These are phyloP conservation scores for Salix udensis DNA, from an alignment of 345 rosid species.

Conservation along the genomic window DNA sequence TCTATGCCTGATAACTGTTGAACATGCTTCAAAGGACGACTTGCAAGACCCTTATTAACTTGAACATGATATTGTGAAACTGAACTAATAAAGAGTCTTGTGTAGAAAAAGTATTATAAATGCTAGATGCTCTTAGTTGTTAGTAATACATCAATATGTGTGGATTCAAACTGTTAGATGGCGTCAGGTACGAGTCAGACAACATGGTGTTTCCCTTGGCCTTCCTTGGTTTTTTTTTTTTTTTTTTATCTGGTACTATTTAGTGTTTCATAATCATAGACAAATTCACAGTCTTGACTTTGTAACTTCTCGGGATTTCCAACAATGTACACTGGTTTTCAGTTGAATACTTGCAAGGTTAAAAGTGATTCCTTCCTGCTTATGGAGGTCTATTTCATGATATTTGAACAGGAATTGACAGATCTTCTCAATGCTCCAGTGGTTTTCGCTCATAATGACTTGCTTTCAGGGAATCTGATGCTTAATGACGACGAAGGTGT, in stretches of 20 bases:
- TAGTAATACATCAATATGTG: background rate
- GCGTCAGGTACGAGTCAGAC: background rate
- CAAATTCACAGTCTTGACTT: background rate
- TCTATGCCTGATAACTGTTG: background rate
- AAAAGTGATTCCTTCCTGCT: constrained; percentile 12
- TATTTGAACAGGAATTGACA: constrained; percentile 77
- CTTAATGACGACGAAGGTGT: constrained; percentile 77
- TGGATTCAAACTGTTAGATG: background rate
- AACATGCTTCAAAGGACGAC: background rate
- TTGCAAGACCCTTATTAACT: background rate
- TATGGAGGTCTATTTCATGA: constrained; percentile 22
- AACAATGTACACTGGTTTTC: constrained; percentile 9
- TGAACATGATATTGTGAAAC: background rate
- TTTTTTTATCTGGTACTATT: background rate
- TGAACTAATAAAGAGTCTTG: background rate
- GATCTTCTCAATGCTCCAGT: constrained; percentile 66
- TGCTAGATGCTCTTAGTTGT: background rate
- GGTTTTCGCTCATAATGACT: constrained; percentile 91
- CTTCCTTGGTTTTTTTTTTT: background rate
- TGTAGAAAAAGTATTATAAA: background rate
- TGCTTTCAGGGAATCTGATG: constrained; percentile 94
- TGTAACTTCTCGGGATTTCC: background rate
- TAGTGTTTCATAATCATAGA: background rate
- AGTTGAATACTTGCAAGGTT: background rate
- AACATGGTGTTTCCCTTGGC: background rate